Conservation (phyloP, 1,284 basidiomycete genomes). For the Anthracocystis walkeri region DNA sequence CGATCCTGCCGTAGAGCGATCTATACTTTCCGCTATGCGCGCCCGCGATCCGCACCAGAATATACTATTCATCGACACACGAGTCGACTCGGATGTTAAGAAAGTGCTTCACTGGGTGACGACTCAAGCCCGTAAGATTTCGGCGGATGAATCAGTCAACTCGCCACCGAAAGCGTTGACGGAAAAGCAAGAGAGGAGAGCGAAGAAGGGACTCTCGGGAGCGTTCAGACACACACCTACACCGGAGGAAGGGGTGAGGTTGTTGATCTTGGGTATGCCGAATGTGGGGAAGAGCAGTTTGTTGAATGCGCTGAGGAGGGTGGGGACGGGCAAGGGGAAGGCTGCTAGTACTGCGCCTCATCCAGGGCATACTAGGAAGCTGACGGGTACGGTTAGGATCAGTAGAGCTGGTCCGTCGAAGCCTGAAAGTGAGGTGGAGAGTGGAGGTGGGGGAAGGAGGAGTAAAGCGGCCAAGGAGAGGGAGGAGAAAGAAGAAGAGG, state of each 20-base stretch:
- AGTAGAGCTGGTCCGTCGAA: slow-evolving; percentile 52
- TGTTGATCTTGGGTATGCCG: slow-evolving; percentile 81
- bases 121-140: slow-evolving; percentile 34
- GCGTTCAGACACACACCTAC: slow-evolving; percentile 65
- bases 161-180: slow-evolving; percentile 1
- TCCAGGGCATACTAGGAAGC: slow-evolving; percentile 72
- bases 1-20: slow-evolving; percentile 81
- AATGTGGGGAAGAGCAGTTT: slow-evolving; percentile 98
- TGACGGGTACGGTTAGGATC: slow-evolving; percentile 67
- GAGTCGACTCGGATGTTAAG: slow-evolving; percentile 71
- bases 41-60: slow-evolving; percentile 70
- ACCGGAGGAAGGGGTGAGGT: slow-evolving; percentile 64
- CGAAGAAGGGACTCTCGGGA: slow-evolving; percentile 59
- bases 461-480: background rate
- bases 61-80: slow-evolving; percentile 73
- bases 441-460: background rate
- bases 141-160: slow-evolving; percentile 10
- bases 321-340: slow-evolving; percentile 87
- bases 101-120: slow-evolving; percentile 71
- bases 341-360: slow-evolving; percentile 88
- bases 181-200: slow-evolving; percentile 35
- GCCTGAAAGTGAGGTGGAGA: slow-evolving; percentile 13
- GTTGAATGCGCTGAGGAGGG: slow-evolving; percentile 88
- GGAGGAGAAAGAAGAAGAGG: slow-evolving; percentile 3
- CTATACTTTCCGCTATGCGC: slow-evolving; percentile 71